Conservation (phyloP, 192 early-diverging fungal genomes). For the Geranomyces variabilis region DNA sequence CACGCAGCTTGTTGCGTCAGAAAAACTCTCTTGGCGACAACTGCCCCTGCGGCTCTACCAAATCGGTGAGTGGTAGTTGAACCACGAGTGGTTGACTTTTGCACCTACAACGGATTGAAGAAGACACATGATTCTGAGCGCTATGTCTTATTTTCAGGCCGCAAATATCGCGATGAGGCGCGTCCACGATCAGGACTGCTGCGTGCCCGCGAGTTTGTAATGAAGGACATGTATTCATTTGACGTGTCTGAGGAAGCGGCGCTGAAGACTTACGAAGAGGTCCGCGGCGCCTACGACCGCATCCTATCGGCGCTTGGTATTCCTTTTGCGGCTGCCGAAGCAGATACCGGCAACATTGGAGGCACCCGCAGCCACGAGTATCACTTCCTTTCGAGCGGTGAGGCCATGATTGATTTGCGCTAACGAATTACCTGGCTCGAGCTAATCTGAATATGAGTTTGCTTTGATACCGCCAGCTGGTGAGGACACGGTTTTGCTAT, state of each 20-base stretch:
- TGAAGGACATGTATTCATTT: conserved; percentile 96
- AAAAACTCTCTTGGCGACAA: conserved; percentile 70
- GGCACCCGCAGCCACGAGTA: conserved; percentile 89
- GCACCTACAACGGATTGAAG: no score
- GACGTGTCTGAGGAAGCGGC: conserved; percentile 72
- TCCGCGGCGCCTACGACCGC: conserved; percentile 74
- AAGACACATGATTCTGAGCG: neutral
- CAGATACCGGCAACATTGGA: conserved; percentile 92
- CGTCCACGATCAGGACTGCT: conserved; percentile 82
- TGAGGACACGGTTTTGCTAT: conserved; percentile 79
- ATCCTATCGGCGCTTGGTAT: conserved; percentile 80
- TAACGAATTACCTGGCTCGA: no score
- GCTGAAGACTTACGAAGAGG: conserved; percentile 71
- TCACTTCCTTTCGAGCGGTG: conserved; percentile 74
- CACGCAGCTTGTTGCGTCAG: conserved; percentile 69
- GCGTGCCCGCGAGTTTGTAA: conserved; percentile 88
- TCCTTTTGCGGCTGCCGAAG: conserved; percentile 78
- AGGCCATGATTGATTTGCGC: neutral
- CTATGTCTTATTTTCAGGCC: conserved; percentile 38
- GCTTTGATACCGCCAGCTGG: conserved; percentile 50
- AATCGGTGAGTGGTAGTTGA: conserved; percentile 64
- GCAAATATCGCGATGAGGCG: conserved; percentile 80
- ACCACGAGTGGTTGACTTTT: no score
- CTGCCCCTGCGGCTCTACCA: conserved; percentile 88
- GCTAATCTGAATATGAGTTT: no score